These are phyloP conservation scores for Podila verticillata DNA, from an alignment of 192 early-diverging fungal genomes.

Conservation along the genomic window DNA sequence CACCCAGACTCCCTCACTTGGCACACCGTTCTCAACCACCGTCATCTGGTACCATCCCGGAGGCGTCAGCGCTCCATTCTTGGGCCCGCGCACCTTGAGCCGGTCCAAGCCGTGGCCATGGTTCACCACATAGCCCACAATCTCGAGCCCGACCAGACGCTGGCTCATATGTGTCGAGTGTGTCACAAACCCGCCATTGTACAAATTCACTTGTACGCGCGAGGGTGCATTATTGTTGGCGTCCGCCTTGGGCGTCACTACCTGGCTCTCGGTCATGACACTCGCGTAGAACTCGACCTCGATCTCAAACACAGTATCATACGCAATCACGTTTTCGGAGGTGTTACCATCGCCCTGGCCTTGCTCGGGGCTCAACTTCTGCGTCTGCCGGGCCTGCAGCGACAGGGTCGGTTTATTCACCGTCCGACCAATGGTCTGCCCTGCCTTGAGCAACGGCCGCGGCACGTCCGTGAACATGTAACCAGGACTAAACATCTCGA, in stretches of 20 bases:
- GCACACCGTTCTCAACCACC: slow-evolving; percentile 32
- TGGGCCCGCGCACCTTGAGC: slow-evolving; percentile 31
- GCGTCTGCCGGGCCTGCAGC: slow-evolving; percentile 12
- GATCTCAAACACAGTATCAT: slow-evolving; percentile 32
- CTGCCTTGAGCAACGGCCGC: slow-evolving; percentile 43
- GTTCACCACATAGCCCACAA: slow-evolving; percentile 19
- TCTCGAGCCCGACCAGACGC: slow-evolving; percentile 50
- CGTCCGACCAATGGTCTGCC: slow-evolving; percentile 16
- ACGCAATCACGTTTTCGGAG: slow-evolving; percentile 33
- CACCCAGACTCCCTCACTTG: slow-evolving; percentile 38
- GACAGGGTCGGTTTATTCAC: slow-evolving; percentile 20
- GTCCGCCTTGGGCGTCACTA: slow-evolving; percentile 10
- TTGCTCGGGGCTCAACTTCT: slow-evolving; percentile 19
- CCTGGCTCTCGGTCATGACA: slow-evolving; percentile 8
- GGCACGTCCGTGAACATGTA: slow-evolving; percentile 57
- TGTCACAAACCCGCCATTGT: slow-evolving; percentile 58
- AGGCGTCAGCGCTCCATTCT: slow-evolving; percentile 27
- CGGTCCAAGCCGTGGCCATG: not conserved
- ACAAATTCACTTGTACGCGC: slow-evolving; percentile 50
- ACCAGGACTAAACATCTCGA: slow-evolving; percentile 66
- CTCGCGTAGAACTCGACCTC: slow-evolving; percentile 34
- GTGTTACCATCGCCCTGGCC: slow-evolving; percentile 22
- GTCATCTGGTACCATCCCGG: slow-evolving; percentile 52
- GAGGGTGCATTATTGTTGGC: slow-evolving; percentile 4
- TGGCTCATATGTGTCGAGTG: slow-evolving; percentile 68